A percentile compares a stretch with the other conserved stretches of the same genome.
phyloP scores from a whole-genome alignment of 495 filamentous ascomycete species.

The Tuber melanosporum region DNA sequence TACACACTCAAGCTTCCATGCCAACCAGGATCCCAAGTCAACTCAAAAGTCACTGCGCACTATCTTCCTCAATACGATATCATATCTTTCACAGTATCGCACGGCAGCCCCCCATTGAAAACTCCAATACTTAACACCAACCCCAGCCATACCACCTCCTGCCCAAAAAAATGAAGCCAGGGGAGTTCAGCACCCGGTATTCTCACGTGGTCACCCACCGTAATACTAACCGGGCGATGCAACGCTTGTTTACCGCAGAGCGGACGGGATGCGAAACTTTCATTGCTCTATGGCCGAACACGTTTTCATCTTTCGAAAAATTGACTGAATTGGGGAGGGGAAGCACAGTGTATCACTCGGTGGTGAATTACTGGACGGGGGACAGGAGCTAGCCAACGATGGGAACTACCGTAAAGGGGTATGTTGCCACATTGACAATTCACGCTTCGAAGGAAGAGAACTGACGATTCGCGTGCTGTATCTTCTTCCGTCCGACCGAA shows the following conservation, averaged over 20 bases:
- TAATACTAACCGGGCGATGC: slow-evolving; percentile 7
- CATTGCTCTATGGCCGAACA: slow-evolving; percentile 12
- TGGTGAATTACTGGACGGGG: not conserved
- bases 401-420: not conserved
- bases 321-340: not conserved
- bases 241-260: slow-evolving; percentile 6
- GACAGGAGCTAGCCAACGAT: not conserved
- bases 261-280: slow-evolving; percentile 6
- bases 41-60: no score
- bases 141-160: no score
- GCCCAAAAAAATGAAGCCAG: no score
- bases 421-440: not conserved
- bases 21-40: no score
- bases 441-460: not conserved
- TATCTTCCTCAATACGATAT: no score
- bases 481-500: not conserved
- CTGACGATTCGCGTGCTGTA: no score
- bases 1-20: no score
- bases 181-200: slow-evolving; percentile 6
- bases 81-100: no score
- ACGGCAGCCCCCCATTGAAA: no score
- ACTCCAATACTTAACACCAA: no score
- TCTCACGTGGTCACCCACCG: slow-evolving; percentile 9
- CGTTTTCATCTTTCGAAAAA: not conserved
- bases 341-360: not conserved